A percentile compares a stretch with the other conserved stretches of the same genome.
Conservation (phyloP, 768 basidiomycete genomes). For the Suillus lakei region DNA sequence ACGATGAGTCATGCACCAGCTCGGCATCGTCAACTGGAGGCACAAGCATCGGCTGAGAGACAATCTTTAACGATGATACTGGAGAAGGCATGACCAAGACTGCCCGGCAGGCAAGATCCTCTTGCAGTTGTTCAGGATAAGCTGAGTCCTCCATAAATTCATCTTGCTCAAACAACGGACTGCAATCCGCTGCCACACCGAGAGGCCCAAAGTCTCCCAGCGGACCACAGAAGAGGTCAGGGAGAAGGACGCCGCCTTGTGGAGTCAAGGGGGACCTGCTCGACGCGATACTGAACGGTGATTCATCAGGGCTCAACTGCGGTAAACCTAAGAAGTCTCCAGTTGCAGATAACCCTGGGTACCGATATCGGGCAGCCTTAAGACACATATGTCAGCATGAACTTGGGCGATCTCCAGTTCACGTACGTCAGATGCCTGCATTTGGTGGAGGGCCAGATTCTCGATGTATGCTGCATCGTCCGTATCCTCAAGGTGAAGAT, state of each 20-base stretch:
- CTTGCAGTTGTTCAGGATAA: constrained; percentile 10
- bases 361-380: background rate
- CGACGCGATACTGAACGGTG: constrained; percentile 26
- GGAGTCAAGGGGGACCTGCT: constrained; percentile 29
- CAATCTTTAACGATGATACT: too few species aligned
- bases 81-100: background rate
- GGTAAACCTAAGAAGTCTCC: constrained; percentile 11
- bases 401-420: background rate
- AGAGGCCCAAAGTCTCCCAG: background rate
- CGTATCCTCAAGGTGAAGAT: background rate
- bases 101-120: constrained; percentile 22
- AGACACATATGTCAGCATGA: background rate
- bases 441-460: background rate
- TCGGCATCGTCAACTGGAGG: background rate
- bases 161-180: background rate
- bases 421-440: background rate
- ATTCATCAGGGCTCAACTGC: constrained; percentile 28
- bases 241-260: constrained; percentile 1
- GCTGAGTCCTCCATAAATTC: background rate
- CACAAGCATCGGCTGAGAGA: background rate
- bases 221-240: background rate
- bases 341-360: background rate
- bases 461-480: constrained; percentile 3
- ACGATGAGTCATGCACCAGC: background rate
- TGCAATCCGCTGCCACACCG: background rate